Evolutionary conservation across 176 grass and related monocot genomes (phyloP).

Genomic region (Urochloa ruziziensis): DNA sequence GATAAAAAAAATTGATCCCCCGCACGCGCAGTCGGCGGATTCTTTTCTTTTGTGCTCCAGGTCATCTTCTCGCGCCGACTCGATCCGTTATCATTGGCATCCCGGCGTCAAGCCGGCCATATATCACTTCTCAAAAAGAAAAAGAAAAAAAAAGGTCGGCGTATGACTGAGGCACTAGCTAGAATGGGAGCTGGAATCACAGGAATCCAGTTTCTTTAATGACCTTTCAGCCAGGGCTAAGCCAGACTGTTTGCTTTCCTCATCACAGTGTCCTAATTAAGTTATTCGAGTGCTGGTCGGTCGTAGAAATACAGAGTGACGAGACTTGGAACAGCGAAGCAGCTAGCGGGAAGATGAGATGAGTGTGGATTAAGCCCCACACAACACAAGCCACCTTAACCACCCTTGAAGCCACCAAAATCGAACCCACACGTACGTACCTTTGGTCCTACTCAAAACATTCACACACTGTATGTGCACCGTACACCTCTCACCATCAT

Average conservation of each 20-base stretch:
- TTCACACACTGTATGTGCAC: constrained; percentile 7
- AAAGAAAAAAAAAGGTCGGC: too few species aligned
- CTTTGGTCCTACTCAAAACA: constrained; percentile 45
- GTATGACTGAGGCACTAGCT: neutral
- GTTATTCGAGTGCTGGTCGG: neutral
- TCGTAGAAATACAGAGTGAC: neutral
- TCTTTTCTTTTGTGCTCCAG: neutral
- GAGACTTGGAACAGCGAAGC: neutral
- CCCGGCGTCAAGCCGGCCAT: neutral
- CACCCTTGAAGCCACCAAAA: neutral
- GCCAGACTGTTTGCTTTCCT: too few species aligned
- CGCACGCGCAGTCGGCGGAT: neutral
- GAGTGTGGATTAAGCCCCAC: neutral
- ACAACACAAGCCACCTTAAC: constrained; percentile 20
- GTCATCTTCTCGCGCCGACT: neutral
- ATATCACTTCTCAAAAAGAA: neutral
- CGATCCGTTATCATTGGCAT: neutral
- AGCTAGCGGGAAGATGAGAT: neutral
- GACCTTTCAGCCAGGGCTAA: neutral
- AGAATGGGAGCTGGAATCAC: neutral
- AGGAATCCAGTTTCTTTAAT: neutral
- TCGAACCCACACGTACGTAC: neutral
- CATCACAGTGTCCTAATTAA: neutral
- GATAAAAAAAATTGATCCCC: neutral
- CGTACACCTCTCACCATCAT: constrained; percentile 15